Base-by-base conservation (phyloP, 208 protist species). In the Leptomonas seymouri region DNA sequence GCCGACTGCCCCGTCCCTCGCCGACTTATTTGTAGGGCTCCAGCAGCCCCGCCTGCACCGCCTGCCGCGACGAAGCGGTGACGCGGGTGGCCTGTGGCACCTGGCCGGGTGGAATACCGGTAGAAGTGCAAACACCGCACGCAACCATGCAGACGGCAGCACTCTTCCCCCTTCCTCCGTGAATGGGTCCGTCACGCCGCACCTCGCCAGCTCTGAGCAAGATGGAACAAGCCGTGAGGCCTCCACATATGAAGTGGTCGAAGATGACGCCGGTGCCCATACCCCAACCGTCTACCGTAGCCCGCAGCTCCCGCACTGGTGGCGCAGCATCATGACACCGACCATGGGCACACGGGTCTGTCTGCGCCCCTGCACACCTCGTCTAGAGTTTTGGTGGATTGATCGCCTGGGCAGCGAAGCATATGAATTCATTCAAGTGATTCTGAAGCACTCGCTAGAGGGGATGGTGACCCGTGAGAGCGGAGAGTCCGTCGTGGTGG, bases 371-470 rank as follows among this genome's bases (percentile, higher is more conserved):
- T 49, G 60, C 63, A 67, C 67, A 18, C 27, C 54, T 11, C 60
- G 51, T 6, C 45, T 65, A n/a, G 75, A 64, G 54, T 80, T 71
- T 21, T 80, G 61, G 64, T 80, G 75, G 75, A 68, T 80, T 18
- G 75, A 80, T 30, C 75, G 65, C 9, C 68, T 80, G 25, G 75
- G 75, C 63, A 50, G 50, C 50, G 75, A 80, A 59, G 75, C 75
- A 0, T 60, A 76, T 34, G 67, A 68, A 27, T 36, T 76, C 1
- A 62, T 80, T 23, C 55, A 55, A n/a, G 41, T 75, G 21, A 39
- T 74, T 36, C 36, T 78, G 20, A 21, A 49, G 53, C 67, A 79
- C 64, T 39, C 46, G 3, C 18, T 64, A 48, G 74, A 71, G 41
- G 74, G 67, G 2, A 28, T 48, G 5, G 74, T 79, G 54, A 18